phyloP scores from a whole-genome alignment of 2,329 filamentous ascomycete species.

The Pseudogymnoascus sp. region DNA sequence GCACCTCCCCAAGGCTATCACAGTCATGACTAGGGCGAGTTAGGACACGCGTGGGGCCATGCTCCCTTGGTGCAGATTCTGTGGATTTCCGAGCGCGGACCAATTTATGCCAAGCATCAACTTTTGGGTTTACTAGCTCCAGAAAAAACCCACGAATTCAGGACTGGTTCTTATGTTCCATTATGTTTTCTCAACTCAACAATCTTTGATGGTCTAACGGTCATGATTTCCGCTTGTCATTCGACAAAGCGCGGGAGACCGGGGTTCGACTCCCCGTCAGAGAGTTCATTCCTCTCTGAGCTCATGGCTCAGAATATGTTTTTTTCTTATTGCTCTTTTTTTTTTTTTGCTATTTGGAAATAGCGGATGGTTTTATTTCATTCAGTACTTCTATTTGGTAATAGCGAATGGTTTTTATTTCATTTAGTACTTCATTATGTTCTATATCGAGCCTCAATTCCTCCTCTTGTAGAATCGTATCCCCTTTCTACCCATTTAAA shows the following conservation, averaged over 20 bases:
- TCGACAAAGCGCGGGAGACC: constrained; percentile 21
- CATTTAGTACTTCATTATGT: neutral
- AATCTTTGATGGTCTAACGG: constrained; percentile 23
- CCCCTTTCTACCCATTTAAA: neutral
- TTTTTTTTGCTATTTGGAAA: neutral
- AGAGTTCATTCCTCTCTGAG: constrained; percentile 14
- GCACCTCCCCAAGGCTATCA: too few relatives aligned
- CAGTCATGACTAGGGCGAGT: too few relatives aligned
- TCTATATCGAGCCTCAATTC: neutral
- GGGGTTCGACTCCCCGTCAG: constrained; percentile 25
- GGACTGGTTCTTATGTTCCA: too few relatives aligned
- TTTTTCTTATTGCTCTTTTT: neutral
- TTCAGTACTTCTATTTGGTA: neutral
- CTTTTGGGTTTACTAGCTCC: too few relatives aligned
- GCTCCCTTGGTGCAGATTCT: too few relatives aligned
- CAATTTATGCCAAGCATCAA: too few relatives aligned
- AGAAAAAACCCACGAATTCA: too few relatives aligned
- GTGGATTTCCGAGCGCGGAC: too few relatives aligned
- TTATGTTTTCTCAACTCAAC: neutral
- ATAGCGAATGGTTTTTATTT: neutral
- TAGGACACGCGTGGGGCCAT: too few relatives aligned
- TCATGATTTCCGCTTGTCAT: constrained; percentile 25
- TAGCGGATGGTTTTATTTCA: neutral
- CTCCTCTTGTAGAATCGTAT: neutral
- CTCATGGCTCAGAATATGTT: neutral